Evolutionary conservation across 164 flowering plant species (phyloP), one percentile per base, ranked within the genome.

Genomic region (Nymphaea colorata): DNA sequence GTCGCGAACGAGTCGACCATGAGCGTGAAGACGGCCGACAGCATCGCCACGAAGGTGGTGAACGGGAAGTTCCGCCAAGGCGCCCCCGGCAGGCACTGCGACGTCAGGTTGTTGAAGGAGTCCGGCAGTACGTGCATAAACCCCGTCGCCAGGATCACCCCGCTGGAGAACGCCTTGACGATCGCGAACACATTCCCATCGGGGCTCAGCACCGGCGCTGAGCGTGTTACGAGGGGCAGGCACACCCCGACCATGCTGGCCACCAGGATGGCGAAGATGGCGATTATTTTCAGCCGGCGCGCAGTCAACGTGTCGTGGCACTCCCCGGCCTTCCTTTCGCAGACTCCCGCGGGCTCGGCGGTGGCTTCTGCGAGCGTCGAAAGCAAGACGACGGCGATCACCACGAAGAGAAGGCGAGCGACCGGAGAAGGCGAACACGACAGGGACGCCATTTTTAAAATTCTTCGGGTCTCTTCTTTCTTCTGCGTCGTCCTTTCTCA

Each of bases 31-130:
- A 78, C 64, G 2, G 80, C 74, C 45, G 78, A 75, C 43, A 77
- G 36, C 79, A 77, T 77, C 3, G 77, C 77, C 3, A 74, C 70
- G 41, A 77, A 77, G 0, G 76, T 75, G 0, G 78, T 70, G n/a
- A 78, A 78, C 2, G 80, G 80, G 36, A 78, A 78, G 61, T 75
- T 75, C 44, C 68, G 71, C 78, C 80, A 78, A 4, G 80, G 80
- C n/a, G 71, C 66, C 3, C 70, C 72, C 2, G 72, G 44, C 74
- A 78, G 45, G 66, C 78, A 78, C 42, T 36, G 59, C 2, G 80
- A 75, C 36, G 64, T 61, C 57, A 75, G 63, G 67, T 66, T 60
- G 42, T 75, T 74, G 41, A 78, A 78, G 0, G 80, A 72, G 53
- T 78, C 80, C 0, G 78, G 80, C 66, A 78, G 55, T 0, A 78